Percentiles rank a stretch among this genome's conserved stretches.
These are phyloP conservation scores for Blumeriella jaapii DNA, from an alignment of 2,329 filamentous ascomycete species.

Conservation along the genomic window DNA sequence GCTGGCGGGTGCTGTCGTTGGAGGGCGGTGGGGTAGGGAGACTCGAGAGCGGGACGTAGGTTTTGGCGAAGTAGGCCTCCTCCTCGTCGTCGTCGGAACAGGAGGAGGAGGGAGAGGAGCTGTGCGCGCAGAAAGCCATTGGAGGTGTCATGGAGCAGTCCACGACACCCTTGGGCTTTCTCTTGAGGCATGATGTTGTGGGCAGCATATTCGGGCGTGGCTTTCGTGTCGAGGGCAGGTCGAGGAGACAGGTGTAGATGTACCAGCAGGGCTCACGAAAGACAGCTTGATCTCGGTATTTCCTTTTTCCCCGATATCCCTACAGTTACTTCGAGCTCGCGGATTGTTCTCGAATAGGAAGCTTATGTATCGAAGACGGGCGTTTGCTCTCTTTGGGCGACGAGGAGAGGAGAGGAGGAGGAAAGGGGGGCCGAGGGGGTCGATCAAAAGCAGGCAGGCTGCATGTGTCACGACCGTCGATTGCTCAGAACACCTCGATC, in stretches of 20 bases:
- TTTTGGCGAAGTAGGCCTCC: slow-evolving; percentile 41
- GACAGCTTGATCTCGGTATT: background rate
- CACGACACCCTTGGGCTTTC: slow-evolving; percentile 12
- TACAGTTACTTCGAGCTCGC: too few relatives aligned
- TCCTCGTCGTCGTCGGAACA: too few relatives aligned
- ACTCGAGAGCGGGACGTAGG: slow-evolving; percentile 56
- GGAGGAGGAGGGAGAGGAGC: slow-evolving; percentile 26
- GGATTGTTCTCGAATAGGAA: too few relatives aligned
- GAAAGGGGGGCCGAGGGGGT: too few relatives aligned
- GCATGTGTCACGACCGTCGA: too few relatives aligned
- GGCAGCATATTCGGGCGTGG: slow-evolving; percentile 5
- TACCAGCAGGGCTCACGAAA: background rate
- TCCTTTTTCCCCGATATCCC: too few relatives aligned
- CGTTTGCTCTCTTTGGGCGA: too few relatives aligned
- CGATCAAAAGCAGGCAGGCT: too few relatives aligned
- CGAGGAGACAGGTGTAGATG: slow-evolving; percentile 2
- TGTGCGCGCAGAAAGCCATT: slow-evolving; percentile 18
- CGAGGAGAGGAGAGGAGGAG: too few relatives aligned
- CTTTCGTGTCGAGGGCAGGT: background rate
- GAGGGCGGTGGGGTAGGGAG: slow-evolving; percentile 55
- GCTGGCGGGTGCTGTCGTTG: slow-evolving; percentile 12
- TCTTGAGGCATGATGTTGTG: slow-evolving; percentile 12
- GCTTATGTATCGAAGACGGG: too few relatives aligned
- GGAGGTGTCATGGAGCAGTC: slow-evolving; percentile 16
- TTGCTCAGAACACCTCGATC: too few relatives aligned